A percentile compares a stretch with the other conserved stretches of the same genome.
phyloP scores from a whole-genome alignment of 768 basidiomycete species.

The Pluteus cervinus region DNA sequence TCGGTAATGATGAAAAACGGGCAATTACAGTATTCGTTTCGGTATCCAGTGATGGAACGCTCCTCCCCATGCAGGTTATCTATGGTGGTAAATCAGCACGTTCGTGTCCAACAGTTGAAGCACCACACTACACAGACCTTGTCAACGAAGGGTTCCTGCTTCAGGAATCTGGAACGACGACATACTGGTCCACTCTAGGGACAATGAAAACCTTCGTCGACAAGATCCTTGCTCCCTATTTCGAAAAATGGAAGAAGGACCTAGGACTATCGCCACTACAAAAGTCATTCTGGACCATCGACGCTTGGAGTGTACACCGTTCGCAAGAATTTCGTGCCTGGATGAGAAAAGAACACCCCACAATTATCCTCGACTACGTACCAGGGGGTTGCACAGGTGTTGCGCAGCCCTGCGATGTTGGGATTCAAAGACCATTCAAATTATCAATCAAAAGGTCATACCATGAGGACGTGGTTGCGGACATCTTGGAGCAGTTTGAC shows the following conservation, averaged over 20 bases:
- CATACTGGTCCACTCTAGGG: slow-evolving; percentile 19
- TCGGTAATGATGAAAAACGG: slow-evolving; percentile 30
- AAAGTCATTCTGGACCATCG: slow-evolving; percentile 17
- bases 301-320: slow-evolving; percentile 31
- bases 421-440: slow-evolving; percentile 32
- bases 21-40: slow-evolving; percentile 29
- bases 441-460: slow-evolving; percentile 20
- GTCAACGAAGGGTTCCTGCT: slow-evolving; percentile 16
- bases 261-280: slow-evolving; percentile 13
- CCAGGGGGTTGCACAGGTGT: slow-evolving; percentile 28
- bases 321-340: slow-evolving; percentile 29
- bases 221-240: slow-evolving; percentile 17
- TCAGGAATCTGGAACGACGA: slow-evolving; percentile 15
- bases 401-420: slow-evolving; percentile 27
- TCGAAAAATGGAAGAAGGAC: slow-evolving; percentile 4
- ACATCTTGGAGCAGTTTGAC: slow-evolving; percentile 18
- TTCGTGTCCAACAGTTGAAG: slow-evolving; percentile 12
- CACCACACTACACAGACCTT: slow-evolving; percentile 16
- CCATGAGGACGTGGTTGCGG: slow-evolving; percentile 27
- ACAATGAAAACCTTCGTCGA: slow-evolving; percentile 18
- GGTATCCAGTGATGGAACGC: slow-evolving; percentile 16
- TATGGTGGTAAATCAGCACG: slow-evolving; percentile 18
- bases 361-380: slow-evolving; percentile 23
- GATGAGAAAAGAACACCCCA: slow-evolving; percentile 20
- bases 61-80: slow-evolving; percentile 29